These are phyloP conservation scores for Capronia epimyces DNA, from an alignment of 2,329 filamentous ascomycete species.

Conservation along the genomic window DNA sequence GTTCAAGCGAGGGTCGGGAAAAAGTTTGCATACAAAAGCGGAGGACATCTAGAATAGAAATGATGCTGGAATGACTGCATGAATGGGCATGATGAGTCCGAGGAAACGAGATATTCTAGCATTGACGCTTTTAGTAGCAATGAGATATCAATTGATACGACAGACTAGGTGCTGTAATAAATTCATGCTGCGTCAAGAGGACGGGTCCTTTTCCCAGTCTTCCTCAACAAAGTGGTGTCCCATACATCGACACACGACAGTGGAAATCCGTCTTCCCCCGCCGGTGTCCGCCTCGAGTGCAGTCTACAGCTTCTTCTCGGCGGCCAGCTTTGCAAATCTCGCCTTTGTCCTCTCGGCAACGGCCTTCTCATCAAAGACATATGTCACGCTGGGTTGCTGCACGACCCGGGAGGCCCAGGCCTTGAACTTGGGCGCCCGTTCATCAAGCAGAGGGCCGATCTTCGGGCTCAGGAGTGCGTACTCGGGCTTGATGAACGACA, in stretches of 20 bases:
- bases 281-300: too few relatives aligned
- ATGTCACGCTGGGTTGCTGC: conserved; percentile 60
- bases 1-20: conserved; percentile 14
- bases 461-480: conserved; percentile 32
- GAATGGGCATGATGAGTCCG: background rate
- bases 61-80: background rate
- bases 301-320: background rate
- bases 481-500: background rate
- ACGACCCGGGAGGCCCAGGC: conserved; percentile 58
- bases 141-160: background rate
- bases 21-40: conserved; percentile 14
- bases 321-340: background rate
- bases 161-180: too few relatives aligned
- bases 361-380: conserved; percentile 52
- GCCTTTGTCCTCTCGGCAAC: conserved; percentile 37
- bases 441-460: conserved; percentile 57
- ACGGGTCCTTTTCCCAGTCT: too few relatives aligned
- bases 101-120: conserved; percentile 8
- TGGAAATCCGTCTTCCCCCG: too few relatives aligned
- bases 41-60: conserved; percentile 17
- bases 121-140: conserved; percentile 8
- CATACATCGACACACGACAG: too few relatives aligned
- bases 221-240: too few relatives aligned
- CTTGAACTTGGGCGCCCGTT: background rate
- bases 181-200: too few relatives aligned